A percentile compares a stretch with the other conserved stretches of the same genome.
Conservation (phyloP, 352 stramenopile species). For the Globisporangium mamillatum region DNA sequence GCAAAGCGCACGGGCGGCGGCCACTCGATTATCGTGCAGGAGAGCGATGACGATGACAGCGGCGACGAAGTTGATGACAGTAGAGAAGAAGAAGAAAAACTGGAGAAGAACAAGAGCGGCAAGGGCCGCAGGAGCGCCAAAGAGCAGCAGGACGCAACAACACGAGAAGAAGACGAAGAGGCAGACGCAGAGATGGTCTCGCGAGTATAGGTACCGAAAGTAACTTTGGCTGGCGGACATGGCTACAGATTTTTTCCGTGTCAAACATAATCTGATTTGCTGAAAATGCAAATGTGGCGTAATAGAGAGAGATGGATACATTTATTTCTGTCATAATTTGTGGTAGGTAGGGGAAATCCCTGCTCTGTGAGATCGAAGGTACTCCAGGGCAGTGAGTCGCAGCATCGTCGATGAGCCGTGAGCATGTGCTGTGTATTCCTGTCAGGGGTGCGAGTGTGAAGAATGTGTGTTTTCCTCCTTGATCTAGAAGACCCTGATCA, state of each 20-base stretch:
- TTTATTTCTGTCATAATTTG: too few species aligned
- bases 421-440: too few species aligned
- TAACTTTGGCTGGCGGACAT: background rate
- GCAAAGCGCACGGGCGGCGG: slow-evolving; percentile 14
- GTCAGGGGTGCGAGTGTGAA: too few species aligned
- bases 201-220: background rate
- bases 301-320: too few species aligned
- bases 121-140: background rate
- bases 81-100: slow-evolving; percentile 6
- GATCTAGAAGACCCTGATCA: too few species aligned
- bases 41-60: slow-evolving; percentile 53
- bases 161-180: slow-evolving; percentile 2
- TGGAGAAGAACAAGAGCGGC: background rate
- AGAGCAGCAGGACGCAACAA: slow-evolving; percentile 16
- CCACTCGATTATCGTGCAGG: slow-evolving; percentile 57
- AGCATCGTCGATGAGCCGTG: too few species aligned
- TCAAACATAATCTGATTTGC: too few species aligned
- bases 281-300: too few species aligned
- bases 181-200: slow-evolving; percentile 2
- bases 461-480: too few species aligned
- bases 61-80: slow-evolving; percentile 3
- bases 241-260: background rate
- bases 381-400: too few species aligned
- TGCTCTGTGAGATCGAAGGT: too few species aligned
- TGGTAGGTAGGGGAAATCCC: too few species aligned